Evolutionary conservation across 176 grass and related monocot genomes (phyloP), one percentile per base, ranked within the genome.

Genomic region (Avena atlantica): DNA sequence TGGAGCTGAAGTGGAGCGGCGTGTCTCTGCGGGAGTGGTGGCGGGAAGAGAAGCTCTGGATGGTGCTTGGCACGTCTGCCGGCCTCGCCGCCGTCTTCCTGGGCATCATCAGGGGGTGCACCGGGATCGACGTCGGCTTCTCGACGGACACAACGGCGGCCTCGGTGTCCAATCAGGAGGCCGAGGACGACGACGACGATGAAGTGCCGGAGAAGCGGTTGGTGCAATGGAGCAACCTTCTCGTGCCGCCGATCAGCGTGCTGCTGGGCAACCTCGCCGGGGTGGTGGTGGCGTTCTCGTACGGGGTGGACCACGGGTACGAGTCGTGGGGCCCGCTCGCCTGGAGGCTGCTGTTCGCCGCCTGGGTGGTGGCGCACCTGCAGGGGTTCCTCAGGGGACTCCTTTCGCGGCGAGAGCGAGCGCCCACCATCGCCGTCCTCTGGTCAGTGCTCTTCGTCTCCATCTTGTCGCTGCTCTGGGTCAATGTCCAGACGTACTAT

Each of bases 311-410:
- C 92, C 88, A 89, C 70, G 92, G 92, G 63, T 93, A 97, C 84
- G 84, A 31, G 47, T 89, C 89, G 2, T 94, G 92, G 95, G 90
- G 92, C 17, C 86, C 90, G 0, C 61, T 97, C 1, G 84, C 68
- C 24, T 79, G 56, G 81, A 92, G 92, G 69, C 84, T 97, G 17
- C 88, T 87, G 40, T 85, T 97, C 51, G 81, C 92, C 7, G 90
- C 81, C 48, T 97, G 89, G 90, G 95, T 97, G 70, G 93, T 97
- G 84, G 81, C 91, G 11, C 95, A 97, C 86, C 86, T 97, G 60
- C 93, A 97, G 72, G 92, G 88, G 6, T 94, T 93, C 81, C 74
- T 94, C 68, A 87, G 91, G 70, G 90, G 95, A 5, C 78, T 97
- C 67, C 48, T 97, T 21, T 74, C 81, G 34, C 86, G 88, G 55